phyloP scores from a whole-genome alignment of 2,329 filamentous ascomycete genomes.

The Periconia digitata region DNA sequence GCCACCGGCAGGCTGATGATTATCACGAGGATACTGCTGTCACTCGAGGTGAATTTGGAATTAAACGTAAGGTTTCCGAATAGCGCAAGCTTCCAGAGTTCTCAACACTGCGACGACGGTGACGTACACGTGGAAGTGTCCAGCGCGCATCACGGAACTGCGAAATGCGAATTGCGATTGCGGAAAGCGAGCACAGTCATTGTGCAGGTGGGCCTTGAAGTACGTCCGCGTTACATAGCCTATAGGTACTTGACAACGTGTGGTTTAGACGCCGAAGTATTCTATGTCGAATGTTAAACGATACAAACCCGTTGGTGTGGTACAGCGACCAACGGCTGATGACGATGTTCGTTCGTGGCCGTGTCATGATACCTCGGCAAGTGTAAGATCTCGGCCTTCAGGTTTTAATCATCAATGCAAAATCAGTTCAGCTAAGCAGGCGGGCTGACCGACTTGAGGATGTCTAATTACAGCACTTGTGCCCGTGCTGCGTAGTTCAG shows the following conservation, averaged over 20 bases:
- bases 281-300: neutral
- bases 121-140: neutral
- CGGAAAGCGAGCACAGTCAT: neutral
- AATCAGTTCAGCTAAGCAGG: neutral
- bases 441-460: neutral
- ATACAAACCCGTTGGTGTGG: neutral
- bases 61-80: slow-evolving; percentile 1
- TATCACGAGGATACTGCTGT: neutral
- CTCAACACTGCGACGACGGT: neutral
- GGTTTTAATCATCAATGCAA: too few relatives aligned
- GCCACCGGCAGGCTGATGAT: too few relatives aligned
- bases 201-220: too few relatives aligned
- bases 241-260: too few relatives aligned
- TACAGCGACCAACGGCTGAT: neutral
- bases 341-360: neutral
- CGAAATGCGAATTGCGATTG: neutral
- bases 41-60: neutral
- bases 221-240: too few relatives aligned
- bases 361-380: neutral
- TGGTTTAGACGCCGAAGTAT: neutral
- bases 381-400: neutral
- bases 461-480: neutral
- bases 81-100: neutral
- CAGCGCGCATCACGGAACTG: neutral
- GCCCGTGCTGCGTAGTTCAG: neutral